A percentile compares a stretch with the other conserved stretches of the same genome.
These are phyloP conservation scores for Lecanicillium sp. DNA, from an alignment of 2,329 filamentous ascomycete genomes.

Conservation along the genomic window DNA sequence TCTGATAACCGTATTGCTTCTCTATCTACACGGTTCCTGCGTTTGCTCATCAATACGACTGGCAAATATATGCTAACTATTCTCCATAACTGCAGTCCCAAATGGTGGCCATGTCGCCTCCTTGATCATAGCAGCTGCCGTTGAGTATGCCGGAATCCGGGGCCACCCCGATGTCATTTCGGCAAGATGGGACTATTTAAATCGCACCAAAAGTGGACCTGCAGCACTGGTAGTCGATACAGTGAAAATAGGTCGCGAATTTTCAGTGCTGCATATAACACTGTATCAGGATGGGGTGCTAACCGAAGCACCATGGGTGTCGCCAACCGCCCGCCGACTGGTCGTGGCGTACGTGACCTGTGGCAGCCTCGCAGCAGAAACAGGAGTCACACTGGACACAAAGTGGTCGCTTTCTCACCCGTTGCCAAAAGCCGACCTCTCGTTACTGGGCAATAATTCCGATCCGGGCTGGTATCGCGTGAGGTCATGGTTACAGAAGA, in stretches of 20 bases:
- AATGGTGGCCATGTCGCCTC: conserved; percentile 39
- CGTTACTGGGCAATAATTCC: conserved; percentile 12
- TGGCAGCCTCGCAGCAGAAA: conserved; percentile 21
- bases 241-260: conserved; percentile 30
- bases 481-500: neutral
- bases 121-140: conserved; percentile 28
- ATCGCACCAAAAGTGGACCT: conserved; percentile 27
- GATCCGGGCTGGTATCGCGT: conserved; percentile 22
- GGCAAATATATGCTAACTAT: too few relatives aligned
- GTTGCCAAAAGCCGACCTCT: conserved; percentile 17
- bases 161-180: conserved; percentile 30
- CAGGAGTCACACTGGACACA: conserved; percentile 21
- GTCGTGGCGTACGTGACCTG: conserved; percentile 33
- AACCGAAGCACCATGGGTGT: conserved; percentile 25
- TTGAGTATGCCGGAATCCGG: conserved; percentile 22
- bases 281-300: conserved; percentile 32
- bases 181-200: conserved; percentile 33
- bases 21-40: too few relatives aligned
- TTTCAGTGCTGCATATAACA: conserved; percentile 33
- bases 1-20: neutral
- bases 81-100: conserved; percentile 23
- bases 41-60: too few relatives aligned
- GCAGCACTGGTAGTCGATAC: conserved; percentile 31
- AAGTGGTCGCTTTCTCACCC: conserved; percentile 15
- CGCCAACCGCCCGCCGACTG: conserved; percentile 20